Base-by-base conservation (phyloP, 2,329 filamentous ascomycete species). In the Diaporthe australafricana region DNA sequence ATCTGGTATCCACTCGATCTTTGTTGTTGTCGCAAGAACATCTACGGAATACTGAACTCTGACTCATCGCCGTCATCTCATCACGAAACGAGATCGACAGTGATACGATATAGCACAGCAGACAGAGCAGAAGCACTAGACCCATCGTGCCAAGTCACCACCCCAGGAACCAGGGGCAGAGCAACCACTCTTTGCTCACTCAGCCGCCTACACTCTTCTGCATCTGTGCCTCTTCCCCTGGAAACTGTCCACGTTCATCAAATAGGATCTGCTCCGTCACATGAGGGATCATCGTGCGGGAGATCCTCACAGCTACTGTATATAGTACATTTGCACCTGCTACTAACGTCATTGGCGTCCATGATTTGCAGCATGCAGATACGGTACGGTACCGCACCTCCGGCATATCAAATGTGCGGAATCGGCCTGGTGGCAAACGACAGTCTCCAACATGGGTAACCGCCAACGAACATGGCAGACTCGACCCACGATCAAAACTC, bases 41-140 rank as follows among this genome's bases (percentile, higher is more conserved):
- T 11, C 45, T 40, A 48, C 35, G 27, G 42, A 35, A 35, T 32
- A 48, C 16, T 45, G 25, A 11, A n/a, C 57, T 48, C 16, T 63
- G 60, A 63, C 60, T 63, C 60, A 63, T 63, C 57, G 27, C 32
- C 42, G n/a, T 9, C 32, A 35, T 35, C 32, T 35, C 12, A 35
- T 11, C 27, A 63, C 17, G 17, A 60, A 42, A 60, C 22, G 55
- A 17, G 7, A 63, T 47, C 40, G 57, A 25, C 27, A 63, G 40
- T 47, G 17, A 25, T 12, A 22, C 42, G 11, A 14, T 25, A 9
- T 5, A 2, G 53, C 6, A 35, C 8, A 6, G 32, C 6, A n/a
- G 17, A 14, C n/a, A 55, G 27, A 6, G 32, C 40, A 25, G 12
- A 5, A 25, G 12, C 38, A 40, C 38, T 8, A 40, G 35, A 38